Percentiles rank a stretch among this genome's conserved stretches.
These are phyloP conservation scores for Phanerodontia chrysosporium DNA, from an alignment of 768 basidiomycete species.

Conservation along the genomic window DNA sequence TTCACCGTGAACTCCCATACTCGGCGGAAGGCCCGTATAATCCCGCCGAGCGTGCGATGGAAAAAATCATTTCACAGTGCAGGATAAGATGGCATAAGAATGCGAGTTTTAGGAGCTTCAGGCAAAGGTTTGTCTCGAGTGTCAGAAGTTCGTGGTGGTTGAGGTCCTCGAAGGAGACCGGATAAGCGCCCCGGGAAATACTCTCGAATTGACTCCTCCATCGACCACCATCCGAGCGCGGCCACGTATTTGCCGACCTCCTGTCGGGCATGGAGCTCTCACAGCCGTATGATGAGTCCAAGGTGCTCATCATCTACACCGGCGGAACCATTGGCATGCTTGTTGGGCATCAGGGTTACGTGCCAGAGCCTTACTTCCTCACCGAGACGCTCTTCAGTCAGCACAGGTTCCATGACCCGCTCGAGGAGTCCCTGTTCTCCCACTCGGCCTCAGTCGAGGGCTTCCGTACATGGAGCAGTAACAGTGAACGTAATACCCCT, in stretches of 20 bases:
- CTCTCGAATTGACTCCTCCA: not conserved
- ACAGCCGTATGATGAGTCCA: slow-evolving; percentile 60
- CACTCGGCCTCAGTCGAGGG: slow-evolving; percentile 75
- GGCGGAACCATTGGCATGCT: slow-evolving; percentile 92
- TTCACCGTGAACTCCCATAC: not conserved
- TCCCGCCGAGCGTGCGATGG: no score
- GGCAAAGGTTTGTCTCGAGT: no score
- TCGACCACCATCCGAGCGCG: not conserved
- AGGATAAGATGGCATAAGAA: no score
- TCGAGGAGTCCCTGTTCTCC: slow-evolving; percentile 82
- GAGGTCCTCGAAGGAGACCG: not conserved
- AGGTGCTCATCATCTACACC: slow-evolving; percentile 86
- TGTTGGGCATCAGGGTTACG: slow-evolving; percentile 69
- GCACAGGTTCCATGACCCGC: slow-evolving; percentile 87
- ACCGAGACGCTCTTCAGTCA: slow-evolving; percentile 81
- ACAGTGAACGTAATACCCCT: slow-evolving; percentile 56
- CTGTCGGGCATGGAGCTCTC: slow-evolving; percentile 39
- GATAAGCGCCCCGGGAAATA: not conserved
- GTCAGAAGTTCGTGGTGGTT: not conserved
- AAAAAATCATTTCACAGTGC: no score
- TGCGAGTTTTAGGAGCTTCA: no score
- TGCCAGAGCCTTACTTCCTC: slow-evolving; percentile 84
- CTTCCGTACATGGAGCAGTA: slow-evolving; percentile 66
- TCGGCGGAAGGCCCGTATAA: not conserved
- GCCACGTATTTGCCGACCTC: not conserved